A percentile compares a stretch with the other conserved stretches of the same genome.
Evolutionary conservation across 1,139 yeast genomes (phyloP).

Genomic region (Nakaseomyces kungkrabaensis): DNA sequence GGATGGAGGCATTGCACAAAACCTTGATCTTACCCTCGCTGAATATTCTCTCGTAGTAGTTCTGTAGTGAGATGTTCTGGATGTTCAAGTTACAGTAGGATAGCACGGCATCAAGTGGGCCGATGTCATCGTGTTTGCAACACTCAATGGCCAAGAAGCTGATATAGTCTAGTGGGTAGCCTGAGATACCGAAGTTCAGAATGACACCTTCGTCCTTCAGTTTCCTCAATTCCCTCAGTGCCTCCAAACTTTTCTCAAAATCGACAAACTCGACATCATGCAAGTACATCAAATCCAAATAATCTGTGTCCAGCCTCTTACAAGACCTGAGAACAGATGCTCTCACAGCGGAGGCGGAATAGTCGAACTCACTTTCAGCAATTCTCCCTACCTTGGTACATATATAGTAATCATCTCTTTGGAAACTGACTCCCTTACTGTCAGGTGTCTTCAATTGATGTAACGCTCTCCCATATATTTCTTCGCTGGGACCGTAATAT

Average conservation of each 20-base stretch:
- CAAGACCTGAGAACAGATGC: constrained; percentile 58
- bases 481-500: constrained; percentile 85
- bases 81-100: constrained; percentile 78
- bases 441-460: constrained; percentile 28
- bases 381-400: constrained; percentile 86
- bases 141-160: constrained; percentile 39
- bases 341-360: constrained; percentile 49
- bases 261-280: constrained; percentile 84
- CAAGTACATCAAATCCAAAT: constrained; percentile 71
- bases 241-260: constrained; percentile 46
- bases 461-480: constrained; percentile 59
- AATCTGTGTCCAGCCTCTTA: constrained; percentile 50
- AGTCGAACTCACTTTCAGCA: constrained; percentile 61
- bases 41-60: constrained; percentile 42
- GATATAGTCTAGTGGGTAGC: constrained; percentile 72
- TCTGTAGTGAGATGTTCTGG: constrained; percentile 56
- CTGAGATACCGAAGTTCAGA: constrained; percentile 66
- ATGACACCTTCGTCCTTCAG: constrained; percentile 59
- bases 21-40: constrained; percentile 45
- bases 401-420: constrained; percentile 56
- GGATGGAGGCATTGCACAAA: constrained; percentile 71
- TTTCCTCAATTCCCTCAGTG: constrained; percentile 47
- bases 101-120: constrained; percentile 61
- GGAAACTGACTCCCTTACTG: constrained; percentile 21
- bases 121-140: constrained; percentile 29